Base-by-base conservation (phyloP, 2,329 filamentous ascomycete genomes). In the Monosporascus sp. region DNA sequence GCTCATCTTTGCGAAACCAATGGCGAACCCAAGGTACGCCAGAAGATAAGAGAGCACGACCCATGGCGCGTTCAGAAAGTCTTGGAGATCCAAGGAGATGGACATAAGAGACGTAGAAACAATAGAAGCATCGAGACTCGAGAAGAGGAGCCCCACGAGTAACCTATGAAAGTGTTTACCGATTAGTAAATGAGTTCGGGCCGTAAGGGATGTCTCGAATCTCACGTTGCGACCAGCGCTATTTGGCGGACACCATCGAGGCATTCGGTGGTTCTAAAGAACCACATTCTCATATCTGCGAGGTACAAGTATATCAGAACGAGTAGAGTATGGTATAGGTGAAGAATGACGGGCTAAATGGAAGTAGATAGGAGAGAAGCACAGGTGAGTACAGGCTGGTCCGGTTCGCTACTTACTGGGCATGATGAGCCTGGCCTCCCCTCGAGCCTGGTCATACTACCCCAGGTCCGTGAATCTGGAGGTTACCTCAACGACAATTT, bases 11-110 rank as follows among this genome's bases (percentile, higher is more conserved):
- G 81, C 79, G 54, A 82, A 78, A 49, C 77, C 76, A 27, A 83
- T 76, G 3, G 81, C 77, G 48, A 82, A 81, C n/a, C 79, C 79
- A 71, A 84, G 76, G 59, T 83, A 83, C 1, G 80, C 79, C 22
- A 84, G 63, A 9, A 84, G 71, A 57, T 84, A 84, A 1, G 79
- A 74, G 49, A 83, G 64, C 4, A 83, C 73, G 36, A 82, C 74
- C 80, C 81, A 84, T 27, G 78, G 75, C 3, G 76, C 75, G 55
- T 80, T 75, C 48, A 74, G 69, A 57, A 79, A 80, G 58, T 82
- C 75, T 8, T 73, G 60, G 17, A 82, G 68, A 48, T 82, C 76
- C 40, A 75, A 69, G 3, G 80, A 81, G 52, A 84, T 81, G 20
- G 77, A 77, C n/a, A 82, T 73, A 1, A 84, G 71, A 2, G 81